Evolutionary conservation across 2,329 filamentous ascomycete genomes (phyloP).

Genomic region (Clarireedia sp.): DNA sequence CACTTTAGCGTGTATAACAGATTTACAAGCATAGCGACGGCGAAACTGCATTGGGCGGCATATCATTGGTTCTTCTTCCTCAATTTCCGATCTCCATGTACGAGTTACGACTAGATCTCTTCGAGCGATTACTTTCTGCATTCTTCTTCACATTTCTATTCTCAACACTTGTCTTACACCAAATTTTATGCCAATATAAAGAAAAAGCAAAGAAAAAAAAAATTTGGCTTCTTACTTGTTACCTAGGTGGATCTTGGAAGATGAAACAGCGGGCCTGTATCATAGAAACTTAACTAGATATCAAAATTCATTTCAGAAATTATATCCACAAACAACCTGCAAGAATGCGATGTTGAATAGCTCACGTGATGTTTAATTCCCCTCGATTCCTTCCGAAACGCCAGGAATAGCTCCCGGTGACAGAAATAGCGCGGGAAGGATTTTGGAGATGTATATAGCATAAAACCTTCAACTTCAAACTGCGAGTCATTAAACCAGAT

Average conservation of each 20-base stretch:
- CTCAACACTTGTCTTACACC: neutral
- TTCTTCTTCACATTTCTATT: neutral
- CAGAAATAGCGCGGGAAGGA: neutral
- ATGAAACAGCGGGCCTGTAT: neutral
- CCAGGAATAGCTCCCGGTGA: neutral
- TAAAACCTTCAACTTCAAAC: neutral
- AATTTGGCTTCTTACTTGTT: neutral
- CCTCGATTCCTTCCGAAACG: neutral
- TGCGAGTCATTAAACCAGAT: neutral
- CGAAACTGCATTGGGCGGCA: neutral
- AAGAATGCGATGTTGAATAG: neutral
- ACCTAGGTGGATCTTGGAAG: neutral
- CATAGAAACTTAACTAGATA: neutral
- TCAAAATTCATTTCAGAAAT: neutral
- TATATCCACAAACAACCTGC: neutral
- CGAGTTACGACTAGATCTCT: neutral
- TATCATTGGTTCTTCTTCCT: neutral
- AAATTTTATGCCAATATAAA: neutral
- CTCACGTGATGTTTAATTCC: neutral
- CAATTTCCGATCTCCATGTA: neutral
- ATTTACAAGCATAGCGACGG: neutral
- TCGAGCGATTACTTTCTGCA: neutral
- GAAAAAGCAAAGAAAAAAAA: neutral
- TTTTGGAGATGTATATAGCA: neutral
- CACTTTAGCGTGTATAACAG: neutral